Evolutionary conservation across 202 grass and related monocot genomes (phyloP).

Genomic region (Panicum hallii): DNA sequence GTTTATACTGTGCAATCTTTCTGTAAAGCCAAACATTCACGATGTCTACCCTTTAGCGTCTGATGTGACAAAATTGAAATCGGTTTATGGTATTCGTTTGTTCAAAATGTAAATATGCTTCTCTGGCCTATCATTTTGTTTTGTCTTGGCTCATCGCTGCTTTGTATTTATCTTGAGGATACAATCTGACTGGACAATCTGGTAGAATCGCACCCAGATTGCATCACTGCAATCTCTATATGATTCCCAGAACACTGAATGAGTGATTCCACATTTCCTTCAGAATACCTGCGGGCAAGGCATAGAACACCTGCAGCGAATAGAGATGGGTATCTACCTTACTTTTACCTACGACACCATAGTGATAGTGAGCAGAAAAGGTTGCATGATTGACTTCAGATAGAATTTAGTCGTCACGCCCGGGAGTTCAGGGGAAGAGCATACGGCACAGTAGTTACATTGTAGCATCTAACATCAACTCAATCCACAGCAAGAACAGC

Average conservation of each 20-base stretch:
- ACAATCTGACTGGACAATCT: background rate
- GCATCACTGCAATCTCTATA: no score
- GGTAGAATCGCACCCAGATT: background rate
- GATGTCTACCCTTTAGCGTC: conserved; percentile 19
- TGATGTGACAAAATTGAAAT: conserved; percentile 42
- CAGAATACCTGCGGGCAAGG: no score
- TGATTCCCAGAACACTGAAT: background rate
- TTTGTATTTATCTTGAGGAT: no score
- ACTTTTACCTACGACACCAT: no score
- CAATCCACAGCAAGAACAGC: conserved; percentile 25
- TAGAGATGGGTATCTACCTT: no score
- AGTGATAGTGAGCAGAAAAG: background rate
- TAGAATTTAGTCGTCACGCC: background rate
- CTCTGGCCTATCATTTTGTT: background rate
- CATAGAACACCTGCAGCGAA: no score
- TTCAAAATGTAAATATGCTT: conserved; percentile 50
- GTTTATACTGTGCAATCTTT: conserved; percentile 35
- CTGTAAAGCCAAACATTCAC: conserved; percentile 48
- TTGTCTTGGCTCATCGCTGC: background rate
- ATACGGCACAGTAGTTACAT: conserved; percentile 30
- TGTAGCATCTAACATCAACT: conserved; percentile 30
- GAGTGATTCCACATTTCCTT: no score
- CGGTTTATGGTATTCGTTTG: conserved; percentile 43
- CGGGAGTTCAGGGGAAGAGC: background rate
- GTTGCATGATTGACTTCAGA: background rate